phyloP scores from a whole-genome alignment of 768 basidiomycete species.

The Artomyces pyxidatus region DNA sequence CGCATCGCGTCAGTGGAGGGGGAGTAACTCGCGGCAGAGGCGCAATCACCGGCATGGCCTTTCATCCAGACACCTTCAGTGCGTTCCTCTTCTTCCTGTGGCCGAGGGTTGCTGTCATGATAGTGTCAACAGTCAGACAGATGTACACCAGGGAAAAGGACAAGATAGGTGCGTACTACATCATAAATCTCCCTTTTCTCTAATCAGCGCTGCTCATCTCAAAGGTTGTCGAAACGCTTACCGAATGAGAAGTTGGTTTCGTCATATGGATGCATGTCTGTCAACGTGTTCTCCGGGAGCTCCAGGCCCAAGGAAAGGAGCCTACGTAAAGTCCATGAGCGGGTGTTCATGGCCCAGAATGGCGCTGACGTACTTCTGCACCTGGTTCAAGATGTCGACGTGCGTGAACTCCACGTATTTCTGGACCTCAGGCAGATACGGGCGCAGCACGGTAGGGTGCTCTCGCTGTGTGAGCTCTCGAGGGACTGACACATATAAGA shows the following conservation, averaged over 20 bases:
- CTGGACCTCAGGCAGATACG: slow-evolving; percentile 45
- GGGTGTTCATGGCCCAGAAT: too few relatives aligned
- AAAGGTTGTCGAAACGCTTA: neutral
- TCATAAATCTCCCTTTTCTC: slow-evolving; percentile 50
- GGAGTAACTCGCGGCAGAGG: neutral
- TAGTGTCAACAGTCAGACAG: too few relatives aligned
- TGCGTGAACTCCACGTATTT: slow-evolving; percentile 45
- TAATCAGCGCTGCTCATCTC: neutral
- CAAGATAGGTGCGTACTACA: slow-evolving; percentile 51
- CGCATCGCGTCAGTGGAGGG: neutral
- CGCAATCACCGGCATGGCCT: slow-evolving; percentile 26
- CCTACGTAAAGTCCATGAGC: slow-evolving; percentile 25
- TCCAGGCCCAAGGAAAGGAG: slow-evolving; percentile 45
- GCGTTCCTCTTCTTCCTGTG: slow-evolving; percentile 25
- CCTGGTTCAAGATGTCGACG: slow-evolving; percentile 36
- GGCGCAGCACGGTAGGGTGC: slow-evolving; percentile 43
- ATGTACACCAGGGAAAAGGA: too few relatives aligned
- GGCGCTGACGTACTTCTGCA: slow-evolving; percentile 17
- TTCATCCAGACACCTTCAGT: slow-evolving; percentile 29
- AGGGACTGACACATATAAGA: slow-evolving; percentile 32
- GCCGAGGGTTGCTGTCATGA: slow-evolving; percentile 23
- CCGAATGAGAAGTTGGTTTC: slow-evolving; percentile 18
- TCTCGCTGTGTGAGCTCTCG: slow-evolving; percentile 35
- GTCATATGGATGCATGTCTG: slow-evolving; percentile 39
- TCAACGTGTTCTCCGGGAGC: slow-evolving; percentile 43